phyloP scores from a whole-genome alignment of 2,329 filamentous ascomycete genomes.

The Pseudogymnoascus pannorum region DNA sequence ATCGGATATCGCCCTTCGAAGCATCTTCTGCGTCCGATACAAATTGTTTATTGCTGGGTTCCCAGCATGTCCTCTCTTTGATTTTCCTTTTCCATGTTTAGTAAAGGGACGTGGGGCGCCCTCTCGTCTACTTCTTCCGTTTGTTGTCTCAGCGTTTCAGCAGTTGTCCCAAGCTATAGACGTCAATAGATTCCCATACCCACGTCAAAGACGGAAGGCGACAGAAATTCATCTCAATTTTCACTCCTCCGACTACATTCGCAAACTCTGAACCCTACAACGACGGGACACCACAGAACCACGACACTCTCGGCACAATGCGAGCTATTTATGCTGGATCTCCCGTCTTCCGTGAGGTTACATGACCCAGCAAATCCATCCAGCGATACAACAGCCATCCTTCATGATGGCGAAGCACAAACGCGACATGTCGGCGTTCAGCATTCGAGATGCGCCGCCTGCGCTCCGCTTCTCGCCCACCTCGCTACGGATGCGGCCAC shows the following conservation, averaged over 20 bases:
- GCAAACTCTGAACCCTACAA: not conserved
- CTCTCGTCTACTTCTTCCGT: not conserved
- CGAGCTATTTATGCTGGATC: constrained; percentile 8
- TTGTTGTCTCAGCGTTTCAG: not conserved
- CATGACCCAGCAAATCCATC: not conserved
- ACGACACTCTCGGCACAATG: not conserved
- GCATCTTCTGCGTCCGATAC: not conserved
- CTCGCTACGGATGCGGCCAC: constrained; percentile 2
- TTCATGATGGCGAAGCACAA: constrained; percentile 4
- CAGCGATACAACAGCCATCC: not conserved
- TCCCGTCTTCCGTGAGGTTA: not conserved
- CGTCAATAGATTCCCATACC: constrained; percentile 3
- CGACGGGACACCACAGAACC: constrained; percentile 2
- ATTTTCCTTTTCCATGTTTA: not conserved
- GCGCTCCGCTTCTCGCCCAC: constrained; percentile 3
- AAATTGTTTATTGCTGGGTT: constrained; percentile 5
- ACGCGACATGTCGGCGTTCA: constrained; percentile 3
- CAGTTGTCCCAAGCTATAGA: not conserved
- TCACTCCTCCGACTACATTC: not conserved
- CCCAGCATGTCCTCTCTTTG: constrained; percentile 8
- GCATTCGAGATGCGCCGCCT: constrained; percentile 5
- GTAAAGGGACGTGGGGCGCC: not conserved
- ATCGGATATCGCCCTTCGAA: not conserved
- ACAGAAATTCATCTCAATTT: not conserved
- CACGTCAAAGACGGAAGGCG: not conserved